Evolutionary conservation across 805 yeast genomes (phyloP), one percentile per base, ranked within the genome.

Genomic region (Kodamaea kaohsiungensis): DNA sequence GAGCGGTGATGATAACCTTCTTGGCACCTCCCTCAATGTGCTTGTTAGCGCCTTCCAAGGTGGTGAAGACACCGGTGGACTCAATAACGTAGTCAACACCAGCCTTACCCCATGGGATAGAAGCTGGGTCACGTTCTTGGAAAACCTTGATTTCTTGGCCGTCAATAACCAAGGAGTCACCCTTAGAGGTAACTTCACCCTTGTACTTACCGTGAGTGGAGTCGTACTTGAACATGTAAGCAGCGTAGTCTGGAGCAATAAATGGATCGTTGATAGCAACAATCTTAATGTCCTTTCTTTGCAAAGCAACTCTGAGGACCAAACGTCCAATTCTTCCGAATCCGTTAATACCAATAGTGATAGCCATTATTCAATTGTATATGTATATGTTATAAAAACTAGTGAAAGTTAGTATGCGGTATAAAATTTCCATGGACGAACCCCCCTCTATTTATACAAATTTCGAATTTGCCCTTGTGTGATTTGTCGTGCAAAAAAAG

Each of bases 181-280:
- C 70, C 53, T 64, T 65, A 43, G 62, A 50, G 54, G 57, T 54
- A 43, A 69, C 72, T 56, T 66, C 70, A 53, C 71, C 72, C 39
- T 57, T 53, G 65, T 59, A 69, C 56, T 61, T 58, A 55, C 73
- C 71, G 64, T 69, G 73, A 59, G 73, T 69, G 55, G 73, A 69
- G 62, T 69, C 73, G 61, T 69, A 69, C 61, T 69, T 67, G 65
- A 69, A 69, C 73, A 69, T 69, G 66, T 69, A 69, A 38, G 73
- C 60, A 49, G 73, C 73, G 59, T 69, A 69, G 59, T 69, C 73
- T 39, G 73, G 60, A 48, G 71, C 67, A 59, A 69, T 63, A 61
- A 69, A 69, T 40, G 73, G 73, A 57, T 69, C 73, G 57, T 69
- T 69, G 61, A 69, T 56, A 42, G 72, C 70, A 49, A 68, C 73